These are phyloP conservation scores for Nidularia sp. DNA, from an alignment of 768 basidiomycete genomes.

Conservation along the genomic window DNA sequence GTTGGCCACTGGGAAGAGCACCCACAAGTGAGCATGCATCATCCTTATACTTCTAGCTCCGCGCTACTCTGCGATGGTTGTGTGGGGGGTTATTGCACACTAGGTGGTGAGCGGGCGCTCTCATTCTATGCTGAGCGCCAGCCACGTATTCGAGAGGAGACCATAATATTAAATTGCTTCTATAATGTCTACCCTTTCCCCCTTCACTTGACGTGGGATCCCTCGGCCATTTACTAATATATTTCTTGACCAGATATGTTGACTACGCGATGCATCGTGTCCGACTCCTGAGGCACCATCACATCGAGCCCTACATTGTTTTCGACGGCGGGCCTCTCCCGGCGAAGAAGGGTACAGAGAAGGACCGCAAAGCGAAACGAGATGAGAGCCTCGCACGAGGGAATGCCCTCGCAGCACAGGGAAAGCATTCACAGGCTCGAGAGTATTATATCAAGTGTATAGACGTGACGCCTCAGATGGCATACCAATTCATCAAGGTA, in stretches of 20 bases:
- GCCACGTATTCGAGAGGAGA: no score
- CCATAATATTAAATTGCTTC: no score
- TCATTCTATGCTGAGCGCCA: no score
- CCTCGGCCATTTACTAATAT: background rate
- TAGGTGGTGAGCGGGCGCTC: no score
- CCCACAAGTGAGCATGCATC: slow-evolving; percentile 58
- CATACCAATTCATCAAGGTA: slow-evolving; percentile 95
- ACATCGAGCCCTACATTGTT: slow-evolving; percentile 86
- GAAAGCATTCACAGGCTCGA: slow-evolving; percentile 75
- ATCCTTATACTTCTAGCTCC: no score
- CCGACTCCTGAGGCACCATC: slow-evolving; percentile 78
- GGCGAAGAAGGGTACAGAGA: slow-evolving; percentile 90
- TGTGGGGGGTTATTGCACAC: no score
- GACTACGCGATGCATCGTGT: slow-evolving; percentile 95
- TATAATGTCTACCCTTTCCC: no score
- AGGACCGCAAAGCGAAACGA: slow-evolving; percentile 69
- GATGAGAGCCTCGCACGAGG: slow-evolving; percentile 76
- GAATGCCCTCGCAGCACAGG: slow-evolving; percentile 69
- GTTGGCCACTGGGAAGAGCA: slow-evolving; percentile 78
- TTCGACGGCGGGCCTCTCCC: slow-evolving; percentile 96
- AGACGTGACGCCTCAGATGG: slow-evolving; percentile 97
- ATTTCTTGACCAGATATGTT: slow-evolving; percentile 65
- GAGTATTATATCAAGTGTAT: slow-evolving; percentile 88
- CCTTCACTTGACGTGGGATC: background rate
- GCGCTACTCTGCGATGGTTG: no score